Evolutionary conservation across 2,329 filamentous ascomycete genomes (phyloP).

Genomic region (Botrytis fragariae): DNA sequence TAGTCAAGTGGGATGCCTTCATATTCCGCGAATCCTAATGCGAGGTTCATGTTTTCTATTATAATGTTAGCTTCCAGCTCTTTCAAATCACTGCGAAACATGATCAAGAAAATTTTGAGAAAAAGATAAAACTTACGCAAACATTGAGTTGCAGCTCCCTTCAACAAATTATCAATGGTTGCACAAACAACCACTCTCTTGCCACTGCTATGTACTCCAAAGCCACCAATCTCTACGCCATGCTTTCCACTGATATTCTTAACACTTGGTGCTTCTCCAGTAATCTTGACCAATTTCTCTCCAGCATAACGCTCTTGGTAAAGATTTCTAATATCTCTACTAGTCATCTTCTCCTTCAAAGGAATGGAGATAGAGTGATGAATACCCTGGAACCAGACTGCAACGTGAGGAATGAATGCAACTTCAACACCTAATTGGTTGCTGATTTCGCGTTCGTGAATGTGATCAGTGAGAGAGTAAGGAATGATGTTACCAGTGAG

Average conservation of each 20-base stretch:
- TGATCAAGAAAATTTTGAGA: constrained; percentile 6
- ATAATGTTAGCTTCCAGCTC: background rate
- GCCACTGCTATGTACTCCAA: constrained; percentile 85
- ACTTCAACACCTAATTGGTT: constrained; percentile 70
- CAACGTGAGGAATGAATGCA: constrained; percentile 89
- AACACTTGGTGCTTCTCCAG: constrained; percentile 82
- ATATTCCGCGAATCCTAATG: constrained; percentile 84
- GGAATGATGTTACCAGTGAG: constrained; percentile 86
- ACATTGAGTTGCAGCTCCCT: constrained; percentile 91
- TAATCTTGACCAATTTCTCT: constrained; percentile 90
- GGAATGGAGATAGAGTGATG: constrained; percentile 89
- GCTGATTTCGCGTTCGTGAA: constrained; percentile 91
- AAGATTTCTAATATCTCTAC: constrained; percentile 86
- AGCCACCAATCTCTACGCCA: constrained; percentile 89
- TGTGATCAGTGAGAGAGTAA: constrained; percentile 88
- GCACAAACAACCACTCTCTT: constrained; percentile 93
- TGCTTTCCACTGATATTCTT: constrained; percentile 83
- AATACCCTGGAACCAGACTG: constrained; percentile 97
- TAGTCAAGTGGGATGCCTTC: constrained; percentile 69
- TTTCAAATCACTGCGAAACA: constrained; percentile 16
- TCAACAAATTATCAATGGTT: constrained; percentile 90
- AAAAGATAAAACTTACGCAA: constrained; percentile 62
- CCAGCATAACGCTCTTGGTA: constrained; percentile 96
- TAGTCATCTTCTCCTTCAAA: constrained; percentile 80
- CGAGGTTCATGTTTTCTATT: constrained; percentile 86